Evolutionary conservation across 495 filamentous ascomycete species (phyloP).

Genomic region (Xylaria palmicola): DNA sequence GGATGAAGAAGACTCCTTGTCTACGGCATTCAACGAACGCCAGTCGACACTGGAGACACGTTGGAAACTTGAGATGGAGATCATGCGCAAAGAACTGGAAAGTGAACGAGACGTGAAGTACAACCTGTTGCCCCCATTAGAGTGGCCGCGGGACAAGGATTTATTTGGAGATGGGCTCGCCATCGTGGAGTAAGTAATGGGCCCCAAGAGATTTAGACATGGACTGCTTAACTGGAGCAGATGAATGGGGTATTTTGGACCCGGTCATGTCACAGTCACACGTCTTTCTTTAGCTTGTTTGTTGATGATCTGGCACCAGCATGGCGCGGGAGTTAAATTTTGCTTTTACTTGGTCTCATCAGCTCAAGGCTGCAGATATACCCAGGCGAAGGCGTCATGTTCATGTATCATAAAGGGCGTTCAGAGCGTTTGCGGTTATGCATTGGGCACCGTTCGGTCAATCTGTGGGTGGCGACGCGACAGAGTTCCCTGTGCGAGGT

Average conservation of each 20-base stretch:
- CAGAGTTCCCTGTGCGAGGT: too few relatives aligned
- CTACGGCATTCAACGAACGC: slow-evolving; percentile 49
- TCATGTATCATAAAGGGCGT: slow-evolving; percentile 7
- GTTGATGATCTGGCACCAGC: background rate
- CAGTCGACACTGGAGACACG: slow-evolving; percentile 50
- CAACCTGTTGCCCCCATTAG: slow-evolving; percentile 45
- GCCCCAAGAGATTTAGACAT: background rate
- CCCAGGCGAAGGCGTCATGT: slow-evolving; percentile 4
- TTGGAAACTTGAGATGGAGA: slow-evolving; percentile 65
- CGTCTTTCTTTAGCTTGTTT: background rate
- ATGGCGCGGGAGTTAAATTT: background rate
- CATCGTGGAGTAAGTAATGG: slow-evolving; percentile 20
- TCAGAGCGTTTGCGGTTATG: slow-evolving; percentile 2
- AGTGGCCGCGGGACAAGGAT: slow-evolving; percentile 38
- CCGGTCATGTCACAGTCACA: background rate
- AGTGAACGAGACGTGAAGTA: slow-evolving; percentile 46
- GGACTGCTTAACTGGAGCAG: background rate
- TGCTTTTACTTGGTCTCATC: slow-evolving; percentile 4
- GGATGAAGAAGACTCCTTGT: slow-evolving; percentile 52
- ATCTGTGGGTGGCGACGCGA: too few relatives aligned
- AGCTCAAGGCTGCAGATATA: slow-evolving; percentile 9
- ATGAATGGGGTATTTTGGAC: background rate
- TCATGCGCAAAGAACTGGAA: slow-evolving; percentile 62
- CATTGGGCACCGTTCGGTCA: slow-evolving; percentile 1
- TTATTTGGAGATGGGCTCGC: slow-evolving; percentile 20